Percentiles rank a stretch among this genome's conserved stretches.
phyloP scores from a whole-genome alignment of 2,329 filamentous ascomycete genomes.

The Arthrinium phaeospermum region DNA sequence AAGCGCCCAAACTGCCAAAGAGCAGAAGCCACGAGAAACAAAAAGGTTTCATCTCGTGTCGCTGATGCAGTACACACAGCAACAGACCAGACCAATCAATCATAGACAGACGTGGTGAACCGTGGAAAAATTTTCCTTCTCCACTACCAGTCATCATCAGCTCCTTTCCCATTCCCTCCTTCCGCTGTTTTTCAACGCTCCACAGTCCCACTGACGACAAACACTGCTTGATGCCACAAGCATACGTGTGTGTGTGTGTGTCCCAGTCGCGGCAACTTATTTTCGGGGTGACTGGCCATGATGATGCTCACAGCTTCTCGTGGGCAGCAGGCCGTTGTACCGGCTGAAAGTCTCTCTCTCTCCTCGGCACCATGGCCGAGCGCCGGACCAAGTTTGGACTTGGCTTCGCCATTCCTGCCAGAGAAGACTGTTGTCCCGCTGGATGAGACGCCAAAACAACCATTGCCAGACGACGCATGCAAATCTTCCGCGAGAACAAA shows the following conservation, averaged over 20 bases:
- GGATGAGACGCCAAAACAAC: neutral
- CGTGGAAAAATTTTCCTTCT: neutral
- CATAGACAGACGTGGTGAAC: neutral
- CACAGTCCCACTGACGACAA: neutral
- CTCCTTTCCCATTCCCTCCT: neutral
- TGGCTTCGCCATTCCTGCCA: neutral
- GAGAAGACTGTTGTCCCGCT: neutral
- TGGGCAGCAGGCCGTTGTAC: neutral
- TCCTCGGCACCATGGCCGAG: neutral
- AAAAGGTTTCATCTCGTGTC: neutral
- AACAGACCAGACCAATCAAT: neutral
- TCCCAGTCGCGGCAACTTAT: neutral
- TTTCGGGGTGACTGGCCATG: neutral
- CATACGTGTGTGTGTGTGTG: neutral
- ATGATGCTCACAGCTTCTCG: neutral
- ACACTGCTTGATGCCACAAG: constrained; percentile 2
- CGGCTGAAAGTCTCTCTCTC: neutral
- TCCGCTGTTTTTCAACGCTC: neutral
- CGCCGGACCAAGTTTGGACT: neutral
- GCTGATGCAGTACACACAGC: neutral
- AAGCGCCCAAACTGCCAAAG: neutral
- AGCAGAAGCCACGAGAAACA: neutral
- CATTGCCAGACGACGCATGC: neutral
- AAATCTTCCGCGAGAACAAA: constrained; percentile 3
- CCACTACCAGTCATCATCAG: neutral